These are phyloP conservation scores for Sclerotinia borealis DNA, from an alignment of 2,329 filamentous ascomycete species.

Conservation along the genomic window DNA sequence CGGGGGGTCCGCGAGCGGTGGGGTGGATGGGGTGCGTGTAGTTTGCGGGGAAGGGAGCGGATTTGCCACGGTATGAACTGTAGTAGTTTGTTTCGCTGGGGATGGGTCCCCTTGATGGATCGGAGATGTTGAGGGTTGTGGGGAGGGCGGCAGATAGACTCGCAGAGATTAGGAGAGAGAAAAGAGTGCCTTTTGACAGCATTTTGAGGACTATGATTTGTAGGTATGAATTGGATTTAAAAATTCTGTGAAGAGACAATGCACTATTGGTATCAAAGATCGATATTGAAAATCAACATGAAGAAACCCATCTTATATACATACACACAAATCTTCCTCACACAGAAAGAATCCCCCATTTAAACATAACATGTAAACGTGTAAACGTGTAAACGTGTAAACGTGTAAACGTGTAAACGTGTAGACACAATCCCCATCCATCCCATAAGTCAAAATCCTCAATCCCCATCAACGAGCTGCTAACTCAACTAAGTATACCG, in stretches of 20 bases:
- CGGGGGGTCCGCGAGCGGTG: slow-evolving; percentile 30
- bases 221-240: not conserved
- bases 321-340: too few relatives aligned
- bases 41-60: slow-evolving; percentile 36
- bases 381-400: too few relatives aligned
- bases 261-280: not conserved
- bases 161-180: not conserved
- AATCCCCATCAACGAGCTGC: too few relatives aligned
- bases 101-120: slow-evolving; percentile 21
- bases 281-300: too few relatives aligned
- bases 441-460: too few relatives aligned
- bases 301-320: not conserved
- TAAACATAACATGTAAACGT: too few relatives aligned
- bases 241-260: not conserved
- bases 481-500: too few relatives aligned
- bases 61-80: slow-evolving; percentile 32
- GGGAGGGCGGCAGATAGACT: not conserved
- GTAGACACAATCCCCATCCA: too few relatives aligned
- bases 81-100: slow-evolving; percentile 32
- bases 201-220: not conserved
- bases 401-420: too few relatives aligned
- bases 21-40: slow-evolving; percentile 32
- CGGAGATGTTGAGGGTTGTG: not conserved
- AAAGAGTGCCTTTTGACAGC: not conserved
- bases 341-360: not conserved